These are phyloP conservation scores for Colletotrichum chrysophilum DNA, from an alignment of 2,329 filamentous ascomycete species.

Conservation along the genomic window DNA sequence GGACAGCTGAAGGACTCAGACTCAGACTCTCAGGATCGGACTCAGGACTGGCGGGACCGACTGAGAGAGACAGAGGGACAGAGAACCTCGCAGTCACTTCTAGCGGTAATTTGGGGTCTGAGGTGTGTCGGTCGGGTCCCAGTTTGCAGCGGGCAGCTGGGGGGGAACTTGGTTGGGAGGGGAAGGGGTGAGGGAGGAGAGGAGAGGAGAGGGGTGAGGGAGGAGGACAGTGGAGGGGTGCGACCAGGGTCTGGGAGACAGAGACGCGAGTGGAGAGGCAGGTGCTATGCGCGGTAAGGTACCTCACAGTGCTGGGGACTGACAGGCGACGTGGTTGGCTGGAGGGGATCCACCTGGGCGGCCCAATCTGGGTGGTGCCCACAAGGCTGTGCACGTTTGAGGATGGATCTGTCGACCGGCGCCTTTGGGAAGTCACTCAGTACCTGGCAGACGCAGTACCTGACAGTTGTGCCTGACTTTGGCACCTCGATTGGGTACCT, in stretches of 20 bases:
- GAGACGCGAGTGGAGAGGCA: background rate
- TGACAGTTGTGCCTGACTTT: background rate
- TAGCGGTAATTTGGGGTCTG: background rate
- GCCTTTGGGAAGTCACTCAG: background rate
- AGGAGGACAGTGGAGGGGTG: background rate
- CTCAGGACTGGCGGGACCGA: background rate
- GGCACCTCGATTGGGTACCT: background rate
- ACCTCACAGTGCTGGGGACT: background rate
- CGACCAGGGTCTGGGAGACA: background rate
- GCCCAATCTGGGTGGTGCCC: slow-evolving; percentile 19
- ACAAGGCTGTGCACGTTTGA: slow-evolving; percentile 28
- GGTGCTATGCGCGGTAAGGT: background rate
- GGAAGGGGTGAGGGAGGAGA: background rate
- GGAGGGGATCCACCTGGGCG: background rate
- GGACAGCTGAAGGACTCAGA: background rate
- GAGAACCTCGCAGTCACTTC: background rate
- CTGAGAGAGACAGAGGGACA: background rate
- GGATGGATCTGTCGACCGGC: slow-evolving; percentile 19
- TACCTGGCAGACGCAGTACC: background rate
- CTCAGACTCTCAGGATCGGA: background rate
- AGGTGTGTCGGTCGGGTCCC: background rate
- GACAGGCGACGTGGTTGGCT: slow-evolving; percentile 1
- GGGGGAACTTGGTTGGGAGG: background rate
- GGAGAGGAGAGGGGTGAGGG: background rate
- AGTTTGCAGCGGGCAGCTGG: background rate